Evolutionary conservation across 2,329 filamentous ascomycete genomes (phyloP).

Genomic region (Penicillium sp.): DNA sequence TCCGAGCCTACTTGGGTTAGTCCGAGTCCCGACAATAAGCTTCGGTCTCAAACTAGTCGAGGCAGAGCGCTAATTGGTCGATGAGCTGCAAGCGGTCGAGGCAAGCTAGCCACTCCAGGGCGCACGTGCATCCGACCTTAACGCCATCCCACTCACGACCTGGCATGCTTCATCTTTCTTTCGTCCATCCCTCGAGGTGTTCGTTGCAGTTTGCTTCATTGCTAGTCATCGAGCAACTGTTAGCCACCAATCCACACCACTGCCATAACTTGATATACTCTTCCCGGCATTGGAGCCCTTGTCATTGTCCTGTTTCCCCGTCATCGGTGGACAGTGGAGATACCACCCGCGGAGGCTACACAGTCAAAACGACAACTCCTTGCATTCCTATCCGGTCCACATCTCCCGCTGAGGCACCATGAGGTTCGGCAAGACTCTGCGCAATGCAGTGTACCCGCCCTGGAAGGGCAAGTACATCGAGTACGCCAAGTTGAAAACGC

Average conservation of each 20-base stretch:
- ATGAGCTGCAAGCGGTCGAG: not conserved
- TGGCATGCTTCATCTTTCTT: not conserved
- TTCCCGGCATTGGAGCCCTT: not conserved
- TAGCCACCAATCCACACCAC: not conserved
- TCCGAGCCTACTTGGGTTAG: not conserved
- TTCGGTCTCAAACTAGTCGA: not conserved
- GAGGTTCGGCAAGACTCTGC: slow-evolving; percentile 91
- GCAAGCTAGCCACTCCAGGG: slow-evolving; percentile 3
- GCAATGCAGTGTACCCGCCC: slow-evolving; percentile 74
- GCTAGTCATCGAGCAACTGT: not conserved
- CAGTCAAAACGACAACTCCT: slow-evolving; percentile 1
- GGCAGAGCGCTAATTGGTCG: slow-evolving; percentile 8
- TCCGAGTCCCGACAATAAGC: not conserved
- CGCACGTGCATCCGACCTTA: slow-evolving; percentile 14
- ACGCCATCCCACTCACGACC: slow-evolving; percentile 1
- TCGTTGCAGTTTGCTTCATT: not conserved
- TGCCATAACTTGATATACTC: not conserved
- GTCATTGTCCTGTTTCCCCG: not conserved
- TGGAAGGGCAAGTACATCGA: slow-evolving; percentile 97
- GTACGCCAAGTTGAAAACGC: slow-evolving; percentile 86
- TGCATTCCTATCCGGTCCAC: slow-evolving; percentile 11
- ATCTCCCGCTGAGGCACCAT: slow-evolving; percentile 54
- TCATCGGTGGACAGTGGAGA: not conserved
- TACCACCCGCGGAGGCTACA: slow-evolving; percentile 5
- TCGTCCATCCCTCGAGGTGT: not conserved